Percentiles rank a stretch among this genome's conserved stretches.
Conservation (phyloP, 2,329 filamentous ascomycete genomes). For the Cercospora sojina region DNA sequence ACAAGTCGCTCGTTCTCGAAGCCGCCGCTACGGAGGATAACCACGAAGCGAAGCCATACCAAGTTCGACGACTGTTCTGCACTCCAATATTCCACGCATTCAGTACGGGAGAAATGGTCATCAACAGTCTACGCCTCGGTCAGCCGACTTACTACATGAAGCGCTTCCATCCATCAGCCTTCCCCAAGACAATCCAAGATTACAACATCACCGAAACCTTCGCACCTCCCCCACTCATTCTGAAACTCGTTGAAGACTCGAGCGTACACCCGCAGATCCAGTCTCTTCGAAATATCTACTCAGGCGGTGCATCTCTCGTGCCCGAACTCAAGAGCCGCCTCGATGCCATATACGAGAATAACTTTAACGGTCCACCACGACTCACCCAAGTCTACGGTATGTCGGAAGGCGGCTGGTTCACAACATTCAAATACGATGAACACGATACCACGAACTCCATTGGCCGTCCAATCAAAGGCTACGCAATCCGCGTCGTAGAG, state of each 20-base stretch:
- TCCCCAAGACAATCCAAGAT: constrained; percentile 41
- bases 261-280: constrained; percentile 41
- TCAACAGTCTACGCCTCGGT: constrained; percentile 50
- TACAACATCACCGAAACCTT: constrained; percentile 50
- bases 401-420: constrained; percentile 52
- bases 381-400: constrained; percentile 56
- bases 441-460: constrained; percentile 49
- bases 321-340: constrained; percentile 44
- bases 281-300: constrained; percentile 47
- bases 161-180: constrained; percentile 46
- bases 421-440: constrained; percentile 44
- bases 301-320: constrained; percentile 53
- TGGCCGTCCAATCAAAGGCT: constrained; percentile 46
- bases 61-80: constrained; percentile 47
- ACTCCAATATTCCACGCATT: constrained; percentile 57
- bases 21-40: constrained; percentile 34
- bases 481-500: constrained; percentile 38
- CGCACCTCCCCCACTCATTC: constrained; percentile 49
- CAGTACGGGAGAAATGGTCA: constrained; percentile 47
- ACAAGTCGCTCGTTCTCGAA: constrained; percentile 49
- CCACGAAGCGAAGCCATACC: constrained; percentile 35
- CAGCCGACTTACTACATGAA: constrained; percentile 50
- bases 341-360: constrained; percentile 40
- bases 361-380: constrained; percentile 40
- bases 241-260: constrained; percentile 30